Evolutionary conservation across 371 early-diverging fungal genomes (phyloP), one percentile per base, ranked within the genome.

Genomic region (Sporodiniella umbellata): DNA sequence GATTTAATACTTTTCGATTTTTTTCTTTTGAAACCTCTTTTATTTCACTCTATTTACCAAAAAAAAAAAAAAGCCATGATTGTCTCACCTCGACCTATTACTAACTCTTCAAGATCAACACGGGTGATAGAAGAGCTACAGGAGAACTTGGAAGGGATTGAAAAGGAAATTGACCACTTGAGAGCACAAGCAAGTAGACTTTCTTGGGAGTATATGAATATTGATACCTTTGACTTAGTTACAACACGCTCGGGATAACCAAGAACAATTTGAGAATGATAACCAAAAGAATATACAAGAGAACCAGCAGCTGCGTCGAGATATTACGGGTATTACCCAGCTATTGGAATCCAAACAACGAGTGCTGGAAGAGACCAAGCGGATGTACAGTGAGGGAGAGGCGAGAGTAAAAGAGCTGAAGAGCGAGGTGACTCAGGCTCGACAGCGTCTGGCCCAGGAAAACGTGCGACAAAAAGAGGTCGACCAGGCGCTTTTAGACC

Each of bases 321-420:
- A 73, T 30, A 70, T 73, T 24, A 67, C 70, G 42, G 54, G 58
- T 45, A 39, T 73, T 6, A 70, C 70, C 68, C 68, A 70, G 46
- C 40, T 62, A 4, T 42, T 73, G 10, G 68, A 70, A 47, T 45
- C 55, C 2, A 73, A 73, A 46, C 74, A 73, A 52, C 59, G 63
- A 26, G 33, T 64, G 17, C 38, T 73, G 26, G 65, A 70, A 21
- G 33, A 48, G 12, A 70, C 64, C 37, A 70, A 68, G 22, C 48
- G 56, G 42, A 23, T 54, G 0, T 70, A 65, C 2, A 42, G 51
- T 6, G 33, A 25, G 12, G 53, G 48, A 33, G 61, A 61, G 23
- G 48, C 44, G 14, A 53, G 52, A 51, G 70, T 70, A 8, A 73
- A 70, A 28, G 48, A 53, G n/a, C 48, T 73, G 14, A 67, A 68